Evolutionary conservation across 164 flowering plant species (phyloP), one percentile per base, ranked within the genome.

Genomic region (Macadamia integrifolia): DNA sequence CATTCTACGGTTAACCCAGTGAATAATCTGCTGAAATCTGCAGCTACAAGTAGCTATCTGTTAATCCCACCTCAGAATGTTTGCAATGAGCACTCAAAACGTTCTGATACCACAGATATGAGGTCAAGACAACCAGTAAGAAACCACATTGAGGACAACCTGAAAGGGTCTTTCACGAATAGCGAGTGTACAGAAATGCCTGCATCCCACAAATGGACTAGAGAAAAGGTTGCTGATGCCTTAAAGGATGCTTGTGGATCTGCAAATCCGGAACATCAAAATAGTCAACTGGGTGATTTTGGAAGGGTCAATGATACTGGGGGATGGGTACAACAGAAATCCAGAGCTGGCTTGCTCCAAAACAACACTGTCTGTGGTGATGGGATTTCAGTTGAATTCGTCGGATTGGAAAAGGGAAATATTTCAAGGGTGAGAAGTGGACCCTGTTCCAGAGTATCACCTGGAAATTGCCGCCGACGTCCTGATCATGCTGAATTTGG

Each of bases 401-500:
- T 48, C 23, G 69, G 73, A 58, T 30, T 28, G 18, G 78, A 67
- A 12, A 72, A 77, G 40, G 76, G 70, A 49, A 60, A 65, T 69
- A 57, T 63, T 62, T 64, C 71, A 7, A 69, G 42, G 61, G 62
- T 69, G 29, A 77, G 66, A 69, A 73, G 67, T 49, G 42, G 55
- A 17, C 56, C 65, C 32, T 29, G 32, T 64, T 75, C 77, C 35
- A 66, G 57, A 64, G 71, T 61, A 18, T 65, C 73, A 13, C 70
- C 61, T 61, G 75, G 31, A 59, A 77, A 78, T 50, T 61, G 58
- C 60, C 55, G 61, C 69, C 68, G 66, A 67, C 71, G 66, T 69
- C 79, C 74, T 35, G 60, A 64, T 57, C 76, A 69, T 67, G 66
- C 64, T 68, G 70, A 72, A 64, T 68, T 74, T 74, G 76, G 46